Evolutionary conservation across 1,284 basidiomycete species (phyloP).

Genomic region (Ustilago hordei): DNA sequence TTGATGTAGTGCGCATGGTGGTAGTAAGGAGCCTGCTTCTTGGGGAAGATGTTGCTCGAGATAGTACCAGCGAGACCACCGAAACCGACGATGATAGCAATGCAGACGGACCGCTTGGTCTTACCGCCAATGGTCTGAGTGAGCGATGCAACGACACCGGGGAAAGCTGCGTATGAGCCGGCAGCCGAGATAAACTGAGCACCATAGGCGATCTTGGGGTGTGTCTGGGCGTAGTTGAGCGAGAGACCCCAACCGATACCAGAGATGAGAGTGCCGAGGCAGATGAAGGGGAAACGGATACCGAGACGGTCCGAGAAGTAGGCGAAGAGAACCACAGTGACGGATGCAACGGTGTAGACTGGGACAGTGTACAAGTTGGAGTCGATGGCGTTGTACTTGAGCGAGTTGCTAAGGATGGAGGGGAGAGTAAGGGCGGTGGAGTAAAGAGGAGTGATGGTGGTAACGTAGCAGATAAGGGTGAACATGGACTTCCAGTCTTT

Average conservation of each 20-base stretch:
- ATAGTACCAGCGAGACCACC: conserved; percentile 58
- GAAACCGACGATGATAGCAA: conserved; percentile 57
- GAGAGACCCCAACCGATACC: conserved; percentile 59
- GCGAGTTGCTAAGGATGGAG: conserved; percentile 56
- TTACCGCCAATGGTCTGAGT: conserved; percentile 55
- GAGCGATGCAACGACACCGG: conserved; percentile 53
- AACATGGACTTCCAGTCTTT: conserved; percentile 62
- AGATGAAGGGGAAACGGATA: conserved; percentile 51
- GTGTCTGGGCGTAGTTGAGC: conserved; percentile 26
- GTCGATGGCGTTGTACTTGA: conserved; percentile 56
- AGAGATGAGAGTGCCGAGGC: conserved; percentile 46
- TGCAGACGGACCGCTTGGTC: conserved; percentile 57
- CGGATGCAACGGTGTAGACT: conserved; percentile 70
- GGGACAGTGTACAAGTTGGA: conserved; percentile 71
- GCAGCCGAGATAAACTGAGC: conserved; percentile 59
- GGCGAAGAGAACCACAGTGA: conserved; percentile 64
- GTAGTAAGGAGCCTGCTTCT: conserved; percentile 52
- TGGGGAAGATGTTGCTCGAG: conserved; percentile 59
- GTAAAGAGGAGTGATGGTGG: conserved; percentile 59
- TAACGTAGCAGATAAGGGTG: conserved; percentile 59
- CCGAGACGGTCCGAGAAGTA: conserved; percentile 49
- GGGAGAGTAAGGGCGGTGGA: conserved; percentile 60
- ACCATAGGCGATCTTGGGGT: conserved; percentile 54
- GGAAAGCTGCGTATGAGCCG: conserved; percentile 57
- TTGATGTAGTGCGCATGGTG: conserved; percentile 56